Base-by-base conservation (phyloP, 106 monocot species). In the Dioscorea zingiberensis region DNA sequence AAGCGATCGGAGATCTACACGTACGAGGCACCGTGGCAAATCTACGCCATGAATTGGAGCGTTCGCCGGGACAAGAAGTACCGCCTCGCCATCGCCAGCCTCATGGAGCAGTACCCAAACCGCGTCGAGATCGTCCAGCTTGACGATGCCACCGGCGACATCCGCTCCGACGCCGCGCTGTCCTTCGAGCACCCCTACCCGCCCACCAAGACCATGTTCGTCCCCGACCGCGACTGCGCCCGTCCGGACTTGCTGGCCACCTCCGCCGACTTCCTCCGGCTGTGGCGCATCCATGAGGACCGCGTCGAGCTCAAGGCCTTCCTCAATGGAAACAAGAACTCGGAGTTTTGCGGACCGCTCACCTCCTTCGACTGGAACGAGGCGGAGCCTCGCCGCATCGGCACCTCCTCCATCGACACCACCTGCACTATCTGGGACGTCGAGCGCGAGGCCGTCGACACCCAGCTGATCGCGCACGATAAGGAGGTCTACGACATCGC, bases 1-100 rank as follows among this genome's bases (percentile, higher is more conserved):
- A 85, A 86, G 85, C 78, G 97, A n/a, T 92, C 97, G 60, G 97
- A 97, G 91, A 97, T 97, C 86, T 97, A 97, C 88, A 97, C 97
- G 0, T 97, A 97, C 81, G 97, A 97, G 77, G 97, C 88, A 8
- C 83, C 85, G 1, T 95, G 95, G 95, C 95, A 88, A 76, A 84
- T 95, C 88, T 97, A 97, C 83, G 85, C 85, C 29, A 97, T 97
- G 97, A 97, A 97, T 83, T 97, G 92, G 97, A 84, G 83, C 85
- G 97, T 92, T 21, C 91, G 97, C 29, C 85, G 91, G 24, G 91
- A 97, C 85, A 88, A 97, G 91, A 83, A 75, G 78, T 91, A 95
- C 85, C 87, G 95, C 30, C 79, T 95, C 13, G 91, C 91, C 25
- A 97, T 97, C 71, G 80, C 88, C 24, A 81, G 81, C 72, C 88